Evolutionary conservation across 345 rosid species (phyloP).

Genomic region (Aquilaria yunnanensis): DNA sequence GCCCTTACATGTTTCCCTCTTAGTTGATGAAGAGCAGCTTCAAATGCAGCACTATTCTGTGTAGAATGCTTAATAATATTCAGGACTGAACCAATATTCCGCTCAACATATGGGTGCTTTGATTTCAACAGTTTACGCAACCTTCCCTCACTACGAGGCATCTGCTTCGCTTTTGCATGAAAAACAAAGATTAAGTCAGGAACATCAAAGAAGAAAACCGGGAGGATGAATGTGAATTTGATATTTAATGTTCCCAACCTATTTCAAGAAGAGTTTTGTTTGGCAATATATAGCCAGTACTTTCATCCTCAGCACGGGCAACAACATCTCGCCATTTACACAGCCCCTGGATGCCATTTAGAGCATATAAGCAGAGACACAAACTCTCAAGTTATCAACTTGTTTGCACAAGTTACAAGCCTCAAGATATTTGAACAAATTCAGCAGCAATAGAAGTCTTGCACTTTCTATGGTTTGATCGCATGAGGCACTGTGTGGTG

Average conservation of each 20-base stretch:
- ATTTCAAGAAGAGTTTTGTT: conserved; percentile 81
- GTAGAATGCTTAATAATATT: conserved; percentile 58
- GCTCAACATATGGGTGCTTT: conserved; percentile 62
- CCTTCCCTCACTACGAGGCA: conserved; percentile 57
- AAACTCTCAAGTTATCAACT: background rate
- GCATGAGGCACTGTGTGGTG: background rate
- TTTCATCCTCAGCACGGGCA: conserved; percentile 87
- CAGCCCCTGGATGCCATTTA: conserved; percentile 57
- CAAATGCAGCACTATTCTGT: conserved; percentile 64
- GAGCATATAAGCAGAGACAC: background rate
- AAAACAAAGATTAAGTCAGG: conserved; percentile 4
- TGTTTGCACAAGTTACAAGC: background rate
- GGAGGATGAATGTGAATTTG: background rate
- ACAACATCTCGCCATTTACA: conserved; percentile 76
- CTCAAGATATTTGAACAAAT: background rate
- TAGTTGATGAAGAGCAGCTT: conserved; percentile 49
- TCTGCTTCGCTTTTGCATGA: conserved; percentile 61
- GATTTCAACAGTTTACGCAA: conserved; percentile 54
- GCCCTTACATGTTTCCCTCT: conserved; percentile 20
- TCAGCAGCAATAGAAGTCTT: no score
- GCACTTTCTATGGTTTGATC: no score
- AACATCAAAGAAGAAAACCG: background rate
- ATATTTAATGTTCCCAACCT: conserved; percentile 35
- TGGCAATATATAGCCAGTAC: conserved; percentile 76
- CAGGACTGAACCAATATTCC: conserved; percentile 50